Evolutionary conservation across 1,284 basidiomycete species (phyloP), one percentile per base, ranked within the genome.

Genomic region (Heterobasidion annosum): DNA sequence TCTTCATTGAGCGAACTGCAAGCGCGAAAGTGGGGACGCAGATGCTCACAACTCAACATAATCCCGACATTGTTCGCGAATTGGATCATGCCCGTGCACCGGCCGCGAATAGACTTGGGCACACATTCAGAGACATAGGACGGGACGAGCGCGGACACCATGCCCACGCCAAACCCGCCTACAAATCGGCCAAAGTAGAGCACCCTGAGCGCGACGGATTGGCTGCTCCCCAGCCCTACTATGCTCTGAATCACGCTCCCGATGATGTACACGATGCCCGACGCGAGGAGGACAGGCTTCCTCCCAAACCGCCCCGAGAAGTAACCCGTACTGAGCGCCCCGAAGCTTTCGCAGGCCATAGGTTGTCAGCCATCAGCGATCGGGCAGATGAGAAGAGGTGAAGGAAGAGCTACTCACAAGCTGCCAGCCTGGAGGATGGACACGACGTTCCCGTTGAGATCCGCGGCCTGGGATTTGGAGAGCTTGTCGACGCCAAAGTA

Each of bases 41-140:
- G 7, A 51, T 7, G 62, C 76, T 62, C 53, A 76, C 77, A 78
- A 58, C 75, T 74, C 33, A 77, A 57, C 76, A 78, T 74, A 55
- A 75, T 76, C 5, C 77, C 78, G 25, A 74, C 52, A 53, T 77
- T 77, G 50, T 73, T 75, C 1, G 72, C 66, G 42, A 82, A 69
- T 60, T 85, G 81, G 61, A 81, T 75, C 51, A 81, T 68, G 35
- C 77, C 75, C 4, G 78, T 80, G 57, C 81, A 80, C 18, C 79
- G 68, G 1, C 81, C 80, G 57, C 81, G 73, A 50, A 83, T 81
- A 18, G 71, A 69, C 58, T 71, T 73, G 4, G 81, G 82, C 1
- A 76, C 75, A 50, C 76, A 80, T 65, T 83, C 82, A 3, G 77
- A 76, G 5, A 81, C 73, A 55, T 82, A 83, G 0, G 79, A 74